phyloP scores from a whole-genome alignment of 306 rosid species.

The Vigna radiata region DNA sequence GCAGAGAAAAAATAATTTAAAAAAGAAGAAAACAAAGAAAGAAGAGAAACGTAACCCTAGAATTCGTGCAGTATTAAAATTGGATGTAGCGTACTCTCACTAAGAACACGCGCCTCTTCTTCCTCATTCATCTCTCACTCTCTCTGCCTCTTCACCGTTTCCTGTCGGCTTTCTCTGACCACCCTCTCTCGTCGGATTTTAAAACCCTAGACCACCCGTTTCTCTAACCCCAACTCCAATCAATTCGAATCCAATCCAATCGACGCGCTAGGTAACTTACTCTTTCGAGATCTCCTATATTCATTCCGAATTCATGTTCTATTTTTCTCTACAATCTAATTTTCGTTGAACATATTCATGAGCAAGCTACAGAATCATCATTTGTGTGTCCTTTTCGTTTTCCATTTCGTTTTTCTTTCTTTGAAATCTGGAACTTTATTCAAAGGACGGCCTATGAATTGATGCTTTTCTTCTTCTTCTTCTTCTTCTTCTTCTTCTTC shows the following conservation, averaged over 20 bases:
- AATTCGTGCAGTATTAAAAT: constrained; percentile 3
- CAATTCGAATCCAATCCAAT: constrained; percentile 14
- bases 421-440: background rate
- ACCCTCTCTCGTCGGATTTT: constrained; percentile 11
- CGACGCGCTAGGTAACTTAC: constrained; percentile 27
- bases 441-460: background rate
- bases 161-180: constrained; percentile 21
- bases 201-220: constrained; percentile 14
- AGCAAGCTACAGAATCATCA: background rate
- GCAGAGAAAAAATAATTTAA: background rate
- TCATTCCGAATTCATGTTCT: constrained; percentile 2
- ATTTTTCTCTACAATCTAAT: background rate
- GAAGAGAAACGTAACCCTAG: constrained; percentile 44
- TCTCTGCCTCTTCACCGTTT: constrained; percentile 36
- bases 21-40: background rate
- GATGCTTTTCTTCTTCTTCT: background rate
- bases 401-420: constrained; percentile 2
- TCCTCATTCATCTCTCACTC: constrained; percentile 38
- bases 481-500: background rate
- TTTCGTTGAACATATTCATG: background rate
- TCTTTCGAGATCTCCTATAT: constrained; percentile 31
- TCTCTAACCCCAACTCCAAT: background rate
- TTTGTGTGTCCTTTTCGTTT: background rate
- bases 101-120: constrained; percentile 45
- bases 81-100: constrained; percentile 30